These are phyloP conservation scores for Cylindrotheca fusiformis DNA, from an alignment of 108 stramenopile genomes.

Conservation along the genomic window DNA sequence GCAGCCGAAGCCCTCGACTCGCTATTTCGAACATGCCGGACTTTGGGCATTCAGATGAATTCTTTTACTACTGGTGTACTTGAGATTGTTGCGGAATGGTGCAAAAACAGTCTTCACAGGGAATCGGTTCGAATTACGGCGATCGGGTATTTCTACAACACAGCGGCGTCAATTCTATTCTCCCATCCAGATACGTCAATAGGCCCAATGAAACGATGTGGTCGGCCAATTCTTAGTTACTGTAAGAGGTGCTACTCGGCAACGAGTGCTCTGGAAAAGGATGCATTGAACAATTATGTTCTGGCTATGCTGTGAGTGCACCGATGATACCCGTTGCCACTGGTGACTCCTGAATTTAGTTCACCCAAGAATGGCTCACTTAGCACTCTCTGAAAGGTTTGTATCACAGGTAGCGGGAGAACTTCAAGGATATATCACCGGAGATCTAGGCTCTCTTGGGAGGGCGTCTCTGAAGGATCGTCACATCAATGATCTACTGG, in stretches of 20 bases:
- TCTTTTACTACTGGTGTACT: constrained; percentile 45
- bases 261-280: constrained; percentile 24
- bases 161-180: constrained; percentile 18
- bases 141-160: constrained; percentile 27
- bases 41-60: constrained; percentile 59
- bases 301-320: constrained; percentile 62
- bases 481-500: constrained; percentile 26
- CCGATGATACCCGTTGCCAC: no score
- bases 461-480: constrained; percentile 34
- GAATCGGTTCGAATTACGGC: constrained; percentile 17
- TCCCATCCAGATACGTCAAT: constrained; percentile 36
- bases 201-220: constrained; percentile 25
- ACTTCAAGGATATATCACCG: constrained; percentile 38
- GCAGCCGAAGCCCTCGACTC: constrained; percentile 33
- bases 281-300: constrained; percentile 58
- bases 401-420: constrained; percentile 39
- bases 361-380: not conserved
- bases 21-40: constrained; percentile 20
- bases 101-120: constrained; percentile 28
- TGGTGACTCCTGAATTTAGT: not conserved
- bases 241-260: constrained; percentile 41
- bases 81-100: constrained; percentile 49
- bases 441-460: constrained; percentile 61
- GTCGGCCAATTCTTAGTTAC: constrained; percentile 38
- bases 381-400: constrained; percentile 16